Evolutionary conservation across 768 basidiomycete species (phyloP).

Genomic region (Tephrocybe rancida): DNA sequence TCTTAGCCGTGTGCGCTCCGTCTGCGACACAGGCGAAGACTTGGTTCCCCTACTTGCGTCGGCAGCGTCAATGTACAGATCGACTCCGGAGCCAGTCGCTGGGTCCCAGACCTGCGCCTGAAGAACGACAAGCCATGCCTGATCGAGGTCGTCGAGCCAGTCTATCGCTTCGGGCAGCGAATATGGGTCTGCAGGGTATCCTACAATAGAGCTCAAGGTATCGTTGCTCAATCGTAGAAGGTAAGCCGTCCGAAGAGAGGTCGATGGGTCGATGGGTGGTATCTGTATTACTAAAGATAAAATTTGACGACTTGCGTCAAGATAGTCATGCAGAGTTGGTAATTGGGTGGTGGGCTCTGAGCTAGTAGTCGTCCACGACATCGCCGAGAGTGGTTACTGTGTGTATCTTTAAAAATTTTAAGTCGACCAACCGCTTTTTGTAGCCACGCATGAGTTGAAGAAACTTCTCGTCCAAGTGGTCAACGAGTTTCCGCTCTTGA

Average conservation of each 20-base stretch:
- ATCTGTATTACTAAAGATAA: constrained; percentile 71
- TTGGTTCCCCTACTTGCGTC: constrained; percentile 31
- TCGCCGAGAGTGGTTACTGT: constrained; percentile 1
- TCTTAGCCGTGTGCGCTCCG: constrained; percentile 69
- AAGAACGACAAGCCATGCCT: constrained; percentile 72
- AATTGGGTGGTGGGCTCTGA: constrained; percentile 53
- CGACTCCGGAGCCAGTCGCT: constrained; percentile 32
- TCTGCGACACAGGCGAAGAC: constrained; percentile 61
- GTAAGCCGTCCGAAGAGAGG: constrained; percentile 63
- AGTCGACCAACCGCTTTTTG: constrained; percentile 68
- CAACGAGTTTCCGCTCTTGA: constrained; percentile 68
- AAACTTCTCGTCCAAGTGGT: constrained; percentile 67
- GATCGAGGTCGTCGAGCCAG: constrained; percentile 74
- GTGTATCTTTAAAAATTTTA: background rate
- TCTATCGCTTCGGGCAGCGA: constrained; percentile 58
- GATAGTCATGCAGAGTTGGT: constrained; percentile 60
- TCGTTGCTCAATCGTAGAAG: constrained; percentile 78
- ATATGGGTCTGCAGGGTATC: constrained; percentile 52
- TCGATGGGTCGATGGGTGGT: constrained; percentile 73
- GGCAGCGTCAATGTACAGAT: constrained; percentile 38
- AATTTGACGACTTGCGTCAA: constrained; percentile 56
- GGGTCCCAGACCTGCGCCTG: constrained; percentile 71
- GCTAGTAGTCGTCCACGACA: constrained; percentile 24
- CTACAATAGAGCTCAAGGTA: constrained; percentile 57
- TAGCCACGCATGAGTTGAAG: constrained; percentile 66